Conservation (phyloP, 139 green algal species). For the Picochlorum sp. region DNA sequence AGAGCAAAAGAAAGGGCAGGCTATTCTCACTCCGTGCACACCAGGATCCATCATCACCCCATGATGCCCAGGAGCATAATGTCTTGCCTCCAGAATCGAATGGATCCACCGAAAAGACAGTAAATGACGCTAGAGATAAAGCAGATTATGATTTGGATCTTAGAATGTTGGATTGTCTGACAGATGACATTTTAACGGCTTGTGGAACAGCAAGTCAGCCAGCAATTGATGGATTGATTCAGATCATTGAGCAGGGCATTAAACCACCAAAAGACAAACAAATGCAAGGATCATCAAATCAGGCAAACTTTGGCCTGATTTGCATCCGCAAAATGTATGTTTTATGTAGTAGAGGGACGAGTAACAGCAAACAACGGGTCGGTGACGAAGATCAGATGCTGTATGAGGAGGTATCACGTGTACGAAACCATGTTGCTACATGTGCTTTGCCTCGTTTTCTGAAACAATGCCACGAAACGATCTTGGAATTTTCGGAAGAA, state of each 20-base stretch:
- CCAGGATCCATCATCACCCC: no score
- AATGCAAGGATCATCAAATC: conserved; percentile 23
- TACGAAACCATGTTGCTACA: conserved; percentile 43
- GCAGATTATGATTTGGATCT: conserved; percentile 54
- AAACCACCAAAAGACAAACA: conserved; percentile 9
- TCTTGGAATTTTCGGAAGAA: conserved; percentile 20
- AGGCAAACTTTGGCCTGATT: conserved; percentile 53
- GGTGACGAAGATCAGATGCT: background rate
- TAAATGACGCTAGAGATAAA: background rate
- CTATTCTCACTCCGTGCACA: no score
- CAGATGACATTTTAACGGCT: conserved; percentile 53
- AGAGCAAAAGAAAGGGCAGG: no score
- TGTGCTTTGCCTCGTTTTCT: conserved; percentile 65
- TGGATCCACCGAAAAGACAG: no score
- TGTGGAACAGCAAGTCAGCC: conserved; percentile 33
- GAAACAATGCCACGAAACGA: conserved; percentile 40
- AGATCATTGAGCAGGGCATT: conserved; percentile 49
- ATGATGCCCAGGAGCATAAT: no score
- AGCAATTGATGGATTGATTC: conserved; percentile 45
- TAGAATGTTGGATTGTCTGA: conserved; percentile 62
- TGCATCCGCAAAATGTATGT: conserved; percentile 80
- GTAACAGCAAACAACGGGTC: background rate
- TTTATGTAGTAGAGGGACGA: conserved; percentile 56
- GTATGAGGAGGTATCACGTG: background rate
- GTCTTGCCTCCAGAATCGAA: no score